These are phyloP conservation scores for Xylaria digitata DNA, from an alignment of 2,329 filamentous ascomycete species.

Conservation along the genomic window DNA sequence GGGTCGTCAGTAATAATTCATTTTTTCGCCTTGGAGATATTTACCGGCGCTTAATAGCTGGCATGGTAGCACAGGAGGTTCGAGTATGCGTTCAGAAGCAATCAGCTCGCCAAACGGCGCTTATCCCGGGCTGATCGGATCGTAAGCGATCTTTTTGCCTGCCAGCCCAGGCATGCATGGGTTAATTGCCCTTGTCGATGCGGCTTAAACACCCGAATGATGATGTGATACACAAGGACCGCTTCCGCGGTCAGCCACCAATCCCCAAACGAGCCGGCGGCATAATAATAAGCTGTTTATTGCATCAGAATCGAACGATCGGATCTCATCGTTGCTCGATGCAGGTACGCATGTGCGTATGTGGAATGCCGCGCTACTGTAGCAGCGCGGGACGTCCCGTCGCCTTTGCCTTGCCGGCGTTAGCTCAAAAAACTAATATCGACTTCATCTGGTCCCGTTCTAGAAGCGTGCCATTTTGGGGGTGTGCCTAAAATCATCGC, in stretches of 20 bases:
- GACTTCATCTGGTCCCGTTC: background rate
- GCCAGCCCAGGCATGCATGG: too few species aligned
- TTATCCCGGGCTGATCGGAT: too few species aligned
- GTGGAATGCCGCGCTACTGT: background rate
- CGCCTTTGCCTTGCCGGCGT: background rate
- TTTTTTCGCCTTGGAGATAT: too few species aligned
- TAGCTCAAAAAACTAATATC: slow-evolving; percentile 10
- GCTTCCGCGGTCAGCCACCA: slow-evolving; percentile 6
- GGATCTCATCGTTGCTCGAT: too few species aligned
- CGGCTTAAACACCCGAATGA: slow-evolving; percentile 4
- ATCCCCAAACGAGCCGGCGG: background rate
- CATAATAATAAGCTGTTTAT: background rate
- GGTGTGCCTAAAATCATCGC: background rate
- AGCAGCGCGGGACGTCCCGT: slow-evolving; percentile 25
- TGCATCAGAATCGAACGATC: background rate
- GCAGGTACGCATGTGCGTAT: too few species aligned
- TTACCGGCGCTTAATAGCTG: too few species aligned
- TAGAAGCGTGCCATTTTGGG: too few species aligned
- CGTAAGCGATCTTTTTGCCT: too few species aligned
- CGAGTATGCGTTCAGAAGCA: too few species aligned
- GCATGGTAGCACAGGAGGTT: too few species aligned
- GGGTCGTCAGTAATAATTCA: too few species aligned
- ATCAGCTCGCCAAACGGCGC: too few species aligned
- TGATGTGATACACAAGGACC: background rate
- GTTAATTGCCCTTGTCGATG: background rate